Evolutionary conservation across 208 protist species (phyloP), one percentile per base, ranked within the genome.

Genomic region (Trypanosoma melophagium): DNA sequence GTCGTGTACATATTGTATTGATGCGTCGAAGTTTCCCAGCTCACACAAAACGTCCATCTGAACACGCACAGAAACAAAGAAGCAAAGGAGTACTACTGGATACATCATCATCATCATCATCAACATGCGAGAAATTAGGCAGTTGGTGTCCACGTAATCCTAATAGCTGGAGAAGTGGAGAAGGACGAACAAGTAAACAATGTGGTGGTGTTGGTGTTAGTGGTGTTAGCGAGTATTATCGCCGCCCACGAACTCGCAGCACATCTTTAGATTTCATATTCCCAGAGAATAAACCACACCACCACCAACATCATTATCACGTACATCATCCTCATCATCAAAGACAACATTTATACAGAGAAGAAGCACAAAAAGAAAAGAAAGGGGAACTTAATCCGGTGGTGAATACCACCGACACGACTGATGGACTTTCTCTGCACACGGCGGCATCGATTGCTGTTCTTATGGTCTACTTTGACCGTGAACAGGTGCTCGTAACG

Each of bases 381-480:
- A 61, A 25, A 25, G 14, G 0, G 16, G 5, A 50, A 2, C 56
- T 2, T 1, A n/a, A 17, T 14, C 31, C 1, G 3, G 10, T 3
- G 50, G 9, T n/a, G 3, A 21, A 0, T 4, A 3, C 16, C 10
- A 13, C 22, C 0, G 31, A 41, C 0, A 24, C 21, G 9, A 0
- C 0, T 22, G 12, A 17, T 9, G 9, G 7, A 14, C 16, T 50
- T 63, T n/a, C 42, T 19, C 19, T 53, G 22, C 41, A 63, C 9
- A 42, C 57, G 2, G 17, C 50, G 2, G 4, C 24, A n/a, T 56
- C 42, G 5, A 50, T 25, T 38, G 49, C 47, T 22, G 22, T 75
- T 38, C 61, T 77, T 59, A 76, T 65, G 72, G 60, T 54, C 55
- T 64, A 80, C 44, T 57, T 81, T 61, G 54, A 52, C 31, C 47